Conservation (phyloP, 345 rosid species). For the Gossypium turneri region DNA sequence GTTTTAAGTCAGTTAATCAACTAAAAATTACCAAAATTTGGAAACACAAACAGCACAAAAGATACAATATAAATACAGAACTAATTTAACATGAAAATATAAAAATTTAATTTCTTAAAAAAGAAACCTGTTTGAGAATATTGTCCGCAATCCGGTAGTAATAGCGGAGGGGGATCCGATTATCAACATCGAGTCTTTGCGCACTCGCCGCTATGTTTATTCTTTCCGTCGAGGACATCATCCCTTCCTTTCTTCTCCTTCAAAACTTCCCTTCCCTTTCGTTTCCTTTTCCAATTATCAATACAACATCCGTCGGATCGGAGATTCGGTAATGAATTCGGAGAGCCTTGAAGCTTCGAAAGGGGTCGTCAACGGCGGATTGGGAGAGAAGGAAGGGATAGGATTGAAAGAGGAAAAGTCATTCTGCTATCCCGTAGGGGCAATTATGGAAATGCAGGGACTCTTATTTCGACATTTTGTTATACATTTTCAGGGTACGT, state of each 20-base stretch:
- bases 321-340: background rate
- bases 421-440: slow-evolving; percentile 15
- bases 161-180: slow-evolving; percentile 70
- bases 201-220: slow-evolving; percentile 75
- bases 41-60: background rate
- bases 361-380: slow-evolving; percentile 37
- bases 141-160: slow-evolving; percentile 89
- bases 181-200: slow-evolving; percentile 67
- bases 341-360: background rate
- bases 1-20: background rate
- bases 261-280: background rate
- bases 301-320: slow-evolving; percentile 23
- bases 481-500: background rate
- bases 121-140: slow-evolving; percentile 75
- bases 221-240: slow-evolving; percentile 55
- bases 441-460: background rate
- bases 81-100: background rate
- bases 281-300: slow-evolving; percentile 18
- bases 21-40: background rate
- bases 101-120: background rate
- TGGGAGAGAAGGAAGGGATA: slow-evolving; percentile 8
- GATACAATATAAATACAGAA: background rate
- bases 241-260: slow-evolving; percentile 28
- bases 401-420: slow-evolving; percentile 15
- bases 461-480: background rate